Base-by-base conservation (phyloP, 108 stramenopile species). In the Skeletonema potamos region DNA sequence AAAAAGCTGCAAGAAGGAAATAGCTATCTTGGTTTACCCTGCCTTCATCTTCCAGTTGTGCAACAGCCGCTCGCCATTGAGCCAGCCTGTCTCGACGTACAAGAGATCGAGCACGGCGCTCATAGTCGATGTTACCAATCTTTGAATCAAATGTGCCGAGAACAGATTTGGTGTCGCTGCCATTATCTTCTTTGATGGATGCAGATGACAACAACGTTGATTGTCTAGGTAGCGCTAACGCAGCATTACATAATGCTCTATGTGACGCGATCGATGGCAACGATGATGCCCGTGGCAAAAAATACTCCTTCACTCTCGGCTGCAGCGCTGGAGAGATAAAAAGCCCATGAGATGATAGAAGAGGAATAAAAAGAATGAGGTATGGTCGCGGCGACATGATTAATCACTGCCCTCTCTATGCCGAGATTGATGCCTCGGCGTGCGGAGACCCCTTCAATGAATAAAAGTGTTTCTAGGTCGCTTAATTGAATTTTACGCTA, bases 21-120 rank as follows among this genome's bases (percentile, higher is more conserved):
- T 34, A 34, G 7, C 7, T 34, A 34, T 34, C 34, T 7, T 34
- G 6, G 34, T 34, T 34, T 6, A 6, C 7, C 4, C 34, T 4
- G 7, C 4, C 34, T 34, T 34, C 34, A 34, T 34, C 34, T 34
- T 34, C 34, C 7, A 34, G 20, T 9, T 51, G 48, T 1, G 48
- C 22, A 15, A 51, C 48, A 51, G 48, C 48, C 48, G 48, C 48
- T 22, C 48, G 48, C 48, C 48, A 51, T 51, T 51, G 48, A 51
- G 48, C 48, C 48, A 51, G 22, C 22, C 48, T 51, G 9, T 6
- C 48, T 22, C 48, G 48, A 24, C 48, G 48, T 7, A n/a, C 48
- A 51, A 51, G 48, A 24, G 48, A 51, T 9, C 48, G 18, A 51
- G 48, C 48, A 51, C 48, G 48, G 1, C 48, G 48, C 20, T 22